Evolutionary conservation across 331 rosid species (phyloP).

Genomic region (Stylosanthes scabra): DNA sequence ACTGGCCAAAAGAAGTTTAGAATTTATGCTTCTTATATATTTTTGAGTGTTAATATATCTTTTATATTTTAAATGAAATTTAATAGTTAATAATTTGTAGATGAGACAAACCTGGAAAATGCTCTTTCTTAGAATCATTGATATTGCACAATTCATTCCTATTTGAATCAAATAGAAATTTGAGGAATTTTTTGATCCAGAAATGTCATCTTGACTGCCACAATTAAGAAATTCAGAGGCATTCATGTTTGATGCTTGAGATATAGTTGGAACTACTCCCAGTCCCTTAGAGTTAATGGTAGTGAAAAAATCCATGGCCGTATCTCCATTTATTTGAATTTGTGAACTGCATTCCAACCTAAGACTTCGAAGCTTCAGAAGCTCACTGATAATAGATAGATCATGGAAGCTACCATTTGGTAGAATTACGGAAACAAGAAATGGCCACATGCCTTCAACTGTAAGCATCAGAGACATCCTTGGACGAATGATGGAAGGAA

Average conservation of each 20-base stretch:
- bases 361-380: conserved; percentile 17
- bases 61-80: too few species aligned
- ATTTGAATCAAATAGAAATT: conserved; percentile 14
- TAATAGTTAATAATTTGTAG: too few species aligned
- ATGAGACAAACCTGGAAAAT: too few species aligned
- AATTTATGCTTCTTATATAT: too few species aligned
- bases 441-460: not conserved
- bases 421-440: conserved; percentile 7
- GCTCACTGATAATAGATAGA: not conserved
- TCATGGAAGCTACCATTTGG: not conserved
- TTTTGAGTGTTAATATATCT: too few species aligned
- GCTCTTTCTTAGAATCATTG: too few species aligned
- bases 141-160: conserved; percentile 24
- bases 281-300: not conserved
- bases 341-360: not conserved
- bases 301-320: not conserved
- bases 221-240: not conserved
- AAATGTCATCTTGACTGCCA: not conserved
- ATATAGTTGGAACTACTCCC: not conserved
- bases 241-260: not conserved
- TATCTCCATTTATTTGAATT: not conserved
- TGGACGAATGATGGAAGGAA: not conserved
- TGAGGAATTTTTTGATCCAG: conserved; percentile 6
- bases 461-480: conserved; percentile 10
- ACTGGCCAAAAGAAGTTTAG: too few species aligned